Base-by-base conservation (phyloP, 208 protist genomes). In the Trypanosoma caninum region DNA sequence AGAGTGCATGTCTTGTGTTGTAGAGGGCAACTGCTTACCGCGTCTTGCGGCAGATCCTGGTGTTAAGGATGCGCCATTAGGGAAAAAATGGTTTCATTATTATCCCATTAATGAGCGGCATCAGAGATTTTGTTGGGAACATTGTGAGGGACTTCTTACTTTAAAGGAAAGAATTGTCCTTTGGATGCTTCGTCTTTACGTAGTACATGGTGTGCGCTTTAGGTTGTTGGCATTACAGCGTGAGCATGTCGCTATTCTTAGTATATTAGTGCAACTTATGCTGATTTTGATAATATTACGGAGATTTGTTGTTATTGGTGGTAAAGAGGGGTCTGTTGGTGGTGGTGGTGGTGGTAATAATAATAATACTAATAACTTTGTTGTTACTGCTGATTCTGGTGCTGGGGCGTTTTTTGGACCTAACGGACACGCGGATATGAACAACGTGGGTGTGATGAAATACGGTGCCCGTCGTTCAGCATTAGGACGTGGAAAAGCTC, bases 111-210 rank as follows among this genome's bases (percentile, higher is more conserved):
- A 66, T 47, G 38, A 34, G 42, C 51, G 68, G 4, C 79, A 82
- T 46, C 35, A 41, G 16, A 40, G 52, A 0, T 75, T 77, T 25
- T 85, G 79, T 62, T 70, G 69, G 50, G 22, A 62, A 2, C 23
- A 79, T 25, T 85, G 79, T 48, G 79, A 81, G 41, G 79, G 52
- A 7, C 57, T 48, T 22, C 55, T 85, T 28, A 42, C 56, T 13
- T 16, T 56, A 8, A 33, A 48, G 7, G 68, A 62, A 8, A 60
- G 69, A 2, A 16, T 73, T 10, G n/a, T 28, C 7, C 23, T 82
- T 1, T 51, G 42, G 9, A 10, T 76, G 0, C 38, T 48, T 2
- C 65, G 74, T 8, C 20, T 53, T 7, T 72, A 72, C 30, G n/a
- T 68, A 23, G 10, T 38, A 14, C 54, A 52, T 14, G 41, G 18